Conservation (phyloP, 371 early-diverging fungal genomes). For the Umbelopsis sp. region DNA sequence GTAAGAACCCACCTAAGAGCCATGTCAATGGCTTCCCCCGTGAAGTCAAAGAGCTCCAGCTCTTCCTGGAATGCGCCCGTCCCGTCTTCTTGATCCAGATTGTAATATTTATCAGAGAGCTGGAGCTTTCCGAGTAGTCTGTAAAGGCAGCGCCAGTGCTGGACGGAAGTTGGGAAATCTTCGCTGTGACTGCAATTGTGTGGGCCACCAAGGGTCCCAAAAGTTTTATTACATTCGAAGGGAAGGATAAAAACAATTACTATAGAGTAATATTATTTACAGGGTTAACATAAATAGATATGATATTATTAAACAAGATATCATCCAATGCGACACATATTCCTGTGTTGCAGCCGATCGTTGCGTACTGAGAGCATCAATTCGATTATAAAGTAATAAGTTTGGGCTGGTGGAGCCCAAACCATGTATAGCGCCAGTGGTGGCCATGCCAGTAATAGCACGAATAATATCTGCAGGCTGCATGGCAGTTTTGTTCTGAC, state of each 20-base stretch:
- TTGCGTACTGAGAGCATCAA: conserved; percentile 1
- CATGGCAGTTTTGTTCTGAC: background rate
- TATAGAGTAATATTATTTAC: too few relatives aligned
- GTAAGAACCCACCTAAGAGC: conserved; percentile 59
- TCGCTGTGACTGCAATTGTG: conserved; percentile 5
- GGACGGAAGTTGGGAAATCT: background rate
- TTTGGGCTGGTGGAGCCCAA: background rate
- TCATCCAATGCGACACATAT: background rate
- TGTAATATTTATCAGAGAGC: conserved; percentile 10
- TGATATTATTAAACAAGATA: background rate
- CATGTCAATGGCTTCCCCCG: conserved; percentile 71
- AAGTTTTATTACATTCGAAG: too few relatives aligned
- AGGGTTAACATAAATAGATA: too few relatives aligned
- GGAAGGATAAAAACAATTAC: too few relatives aligned
- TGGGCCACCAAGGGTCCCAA: background rate
- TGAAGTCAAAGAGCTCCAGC: conserved; percentile 69
- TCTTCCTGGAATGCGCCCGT: conserved; percentile 23
- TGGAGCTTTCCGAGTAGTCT: background rate
- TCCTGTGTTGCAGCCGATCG: background rate
- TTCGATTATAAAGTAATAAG: conserved; percentile 6
- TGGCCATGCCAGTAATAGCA: conserved; percentile 11
- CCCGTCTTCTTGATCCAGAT: conserved; percentile 6
- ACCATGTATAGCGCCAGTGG: conserved; percentile 1
- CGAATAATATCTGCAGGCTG: background rate
- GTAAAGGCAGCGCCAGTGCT: too few relatives aligned